Conservation (phyloP, 2,329 filamentous ascomycete genomes). For the Lachnellula occidentalis region DNA sequence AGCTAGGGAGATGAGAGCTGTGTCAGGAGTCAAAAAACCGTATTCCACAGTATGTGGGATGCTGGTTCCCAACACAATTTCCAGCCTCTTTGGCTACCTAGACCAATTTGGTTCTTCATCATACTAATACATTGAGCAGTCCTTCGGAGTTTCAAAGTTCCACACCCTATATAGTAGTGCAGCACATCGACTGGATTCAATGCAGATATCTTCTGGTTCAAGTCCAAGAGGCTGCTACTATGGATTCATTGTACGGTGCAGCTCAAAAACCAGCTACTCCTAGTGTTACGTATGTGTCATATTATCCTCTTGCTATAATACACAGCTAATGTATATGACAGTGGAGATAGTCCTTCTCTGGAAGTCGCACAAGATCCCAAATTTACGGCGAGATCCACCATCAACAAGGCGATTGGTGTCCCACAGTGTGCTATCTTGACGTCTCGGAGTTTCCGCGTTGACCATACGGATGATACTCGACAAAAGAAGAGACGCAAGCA, state of each 20-base stretch:
- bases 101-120: too few species aligned
- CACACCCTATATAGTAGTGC: constrained; percentile 64
- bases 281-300: not conserved
- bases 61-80: too few species aligned
- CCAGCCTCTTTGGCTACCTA: too few species aligned
- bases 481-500: constrained; percentile 16
- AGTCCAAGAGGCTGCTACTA: constrained; percentile 8
- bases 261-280: not conserved
- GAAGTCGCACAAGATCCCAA: constrained; percentile 25
- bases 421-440: constrained; percentile 26
- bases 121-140: constrained; percentile 24
- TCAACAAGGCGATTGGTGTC: constrained; percentile 21
- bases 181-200: constrained; percentile 79
- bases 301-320: not conserved
- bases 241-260: not conserved
- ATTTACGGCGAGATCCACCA: constrained; percentile 15
- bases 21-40: too few species aligned
- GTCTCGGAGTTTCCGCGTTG: constrained; percentile 23
- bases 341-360: not conserved
- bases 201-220: constrained; percentile 77
- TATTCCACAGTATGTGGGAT: too few species aligned
- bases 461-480: constrained; percentile 3
- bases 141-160: constrained; percentile 53
- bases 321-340: not conserved
- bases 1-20: too few species aligned